Evolutionary conservation across 768 basidiomycete species (phyloP).

Genomic region (Paxillus involutus): DNA sequence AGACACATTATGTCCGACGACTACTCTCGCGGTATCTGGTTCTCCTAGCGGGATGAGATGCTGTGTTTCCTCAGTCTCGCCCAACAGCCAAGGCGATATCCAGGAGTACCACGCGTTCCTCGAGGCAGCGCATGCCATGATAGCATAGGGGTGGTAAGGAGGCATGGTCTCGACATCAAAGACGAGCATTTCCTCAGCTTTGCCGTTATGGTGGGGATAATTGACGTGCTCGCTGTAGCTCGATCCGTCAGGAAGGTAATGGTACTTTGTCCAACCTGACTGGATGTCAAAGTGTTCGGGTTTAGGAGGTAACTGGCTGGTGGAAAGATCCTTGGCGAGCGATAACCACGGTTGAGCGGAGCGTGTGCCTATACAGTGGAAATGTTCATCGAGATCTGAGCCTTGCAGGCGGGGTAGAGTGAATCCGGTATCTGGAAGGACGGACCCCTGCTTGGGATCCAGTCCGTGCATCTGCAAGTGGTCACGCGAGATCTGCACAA

Average conservation of each 20-base stretch:
- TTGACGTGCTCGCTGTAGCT: conserved; percentile 73
- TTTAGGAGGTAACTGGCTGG: conserved; percentile 55
- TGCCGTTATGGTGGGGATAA: conserved; percentile 61
- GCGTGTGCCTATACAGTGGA: conserved; percentile 70
- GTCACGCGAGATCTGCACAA: conserved; percentile 72
- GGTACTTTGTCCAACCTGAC: conserved; percentile 91
- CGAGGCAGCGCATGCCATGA: conserved; percentile 89
- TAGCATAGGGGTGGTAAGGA: conserved; percentile 72
- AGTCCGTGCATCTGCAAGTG: conserved; percentile 85
- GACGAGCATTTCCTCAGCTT: conserved; percentile 69
- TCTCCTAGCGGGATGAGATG: conserved; percentile 79
- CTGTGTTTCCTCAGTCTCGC: conserved; percentile 49
- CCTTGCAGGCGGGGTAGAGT: conserved; percentile 86
- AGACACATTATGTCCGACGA: conserved; percentile 94
- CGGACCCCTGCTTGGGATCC: conserved; percentile 74
- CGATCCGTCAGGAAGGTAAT: conserved; percentile 68
- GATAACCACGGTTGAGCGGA: conserved; percentile 77
- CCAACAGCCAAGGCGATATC: conserved; percentile 92
- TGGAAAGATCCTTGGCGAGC: conserved; percentile 60
- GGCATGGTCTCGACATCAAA: conserved; percentile 97
- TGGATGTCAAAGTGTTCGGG: conserved; percentile 53
- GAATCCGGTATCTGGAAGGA: conserved; percentile 77
- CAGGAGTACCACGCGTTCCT: conserved; percentile 90
- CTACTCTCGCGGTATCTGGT: conserved; percentile 50
- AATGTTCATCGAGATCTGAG: conserved; percentile 81